Percentiles rank a stretch among this genome's conserved stretches.
Evolutionary conservation across 23 red algal genomes (phyloP).

Genomic region (Agarophyton chilense): DNA sequence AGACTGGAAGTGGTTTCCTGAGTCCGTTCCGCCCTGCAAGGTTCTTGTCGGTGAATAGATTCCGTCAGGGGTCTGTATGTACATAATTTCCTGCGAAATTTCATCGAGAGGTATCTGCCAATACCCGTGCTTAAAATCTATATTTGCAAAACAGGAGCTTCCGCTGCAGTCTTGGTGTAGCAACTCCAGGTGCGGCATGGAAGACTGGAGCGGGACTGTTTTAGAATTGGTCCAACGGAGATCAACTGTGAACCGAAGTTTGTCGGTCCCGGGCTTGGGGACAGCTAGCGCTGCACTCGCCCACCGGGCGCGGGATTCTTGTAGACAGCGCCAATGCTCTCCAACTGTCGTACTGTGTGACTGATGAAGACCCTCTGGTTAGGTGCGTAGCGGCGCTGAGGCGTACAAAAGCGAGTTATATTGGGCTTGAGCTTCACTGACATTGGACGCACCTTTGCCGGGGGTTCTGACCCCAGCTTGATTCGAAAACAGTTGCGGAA

Average conservation of each 20-base stretch:
- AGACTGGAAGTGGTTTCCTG: constrained; percentile 47
- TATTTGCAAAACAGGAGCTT: constrained; percentile 26
- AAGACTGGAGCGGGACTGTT: constrained; percentile 3
- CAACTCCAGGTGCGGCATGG: constrained; percentile 37
- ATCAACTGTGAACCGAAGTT: constrained; percentile 48
- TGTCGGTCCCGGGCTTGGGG: constrained; percentile 34
- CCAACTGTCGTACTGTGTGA: neutral
- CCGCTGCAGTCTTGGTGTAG: neutral
- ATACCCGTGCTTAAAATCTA: constrained; percentile 27
- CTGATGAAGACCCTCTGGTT: constrained; percentile 10
- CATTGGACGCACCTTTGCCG: constrained; percentile 18
- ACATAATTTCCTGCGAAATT: constrained; percentile 24
- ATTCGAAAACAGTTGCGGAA: constrained; percentile 1
- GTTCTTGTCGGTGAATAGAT: constrained; percentile 39
- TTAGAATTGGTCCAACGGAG: neutral
- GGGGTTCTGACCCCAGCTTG: constrained; percentile 20
- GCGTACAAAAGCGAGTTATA: neutral
- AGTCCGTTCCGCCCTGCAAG: constrained; percentile 14
- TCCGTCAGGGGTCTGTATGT: constrained; percentile 11
- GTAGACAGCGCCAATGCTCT: constrained; percentile 41
- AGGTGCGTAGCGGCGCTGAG: neutral
- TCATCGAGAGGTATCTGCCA: constrained; percentile 50
- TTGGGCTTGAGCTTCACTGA: neutral
- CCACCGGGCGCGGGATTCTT: neutral
- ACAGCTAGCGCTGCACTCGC: constrained; percentile 33